A percentile compares a stretch with the other conserved stretches of the same genome.
Conservation (phyloP, 495 filamentous ascomycete genomes). For the Umbilicaria muhlenbergii region DNA sequence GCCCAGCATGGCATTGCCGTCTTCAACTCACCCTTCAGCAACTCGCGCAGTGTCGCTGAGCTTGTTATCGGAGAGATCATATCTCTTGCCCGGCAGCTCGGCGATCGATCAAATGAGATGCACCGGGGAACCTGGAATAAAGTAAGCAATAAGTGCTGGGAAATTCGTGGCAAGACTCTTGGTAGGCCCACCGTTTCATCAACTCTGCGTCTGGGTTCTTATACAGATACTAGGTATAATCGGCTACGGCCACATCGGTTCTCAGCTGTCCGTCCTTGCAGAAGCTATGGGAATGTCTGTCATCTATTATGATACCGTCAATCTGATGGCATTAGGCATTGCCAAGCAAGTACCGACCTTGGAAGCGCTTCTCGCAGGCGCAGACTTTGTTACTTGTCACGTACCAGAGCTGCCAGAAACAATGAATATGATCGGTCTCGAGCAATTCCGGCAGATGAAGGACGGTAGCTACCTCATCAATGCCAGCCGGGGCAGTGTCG, state of each 20-base stretch:
- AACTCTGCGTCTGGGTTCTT: background rate
- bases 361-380: conserved; percentile 52
- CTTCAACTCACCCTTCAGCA: conserved; percentile 98
- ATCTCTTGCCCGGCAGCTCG: conserved; percentile 73
- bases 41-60: conserved; percentile 93
- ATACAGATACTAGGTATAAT: conserved; percentile 49
- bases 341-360: conserved; percentile 68
- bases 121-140: conserved; percentile 96
- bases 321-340: conserved; percentile 83
- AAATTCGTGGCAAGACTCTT: conserved; percentile 92
- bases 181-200: conserved; percentile 29
- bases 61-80: conserved; percentile 92
- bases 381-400: conserved; percentile 89
- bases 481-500: conserved; percentile 80
- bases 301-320: conserved; percentile 86
- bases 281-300: conserved; percentile 97
- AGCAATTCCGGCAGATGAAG: conserved; percentile 80
- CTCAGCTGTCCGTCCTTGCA: conserved; percentile 86
- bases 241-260: conserved; percentile 96
- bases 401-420: conserved; percentile 91
- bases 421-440: conserved; percentile 65
- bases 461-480: conserved; percentile 88
- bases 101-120: conserved; percentile 89
- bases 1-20: conserved; percentile 87
- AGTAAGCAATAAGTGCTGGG: conserved; percentile 91